These are phyloP conservation scores for Sorghum bicolor DNA, from an alignment of 176 grass and related monocot genomes.

Conservation along the genomic window Sorghum_bicolor_NCBIv3 NC_012870.2:1439501-1440000, in stretches of 20 bases:
- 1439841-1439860: slow-evolving; percentile 42
- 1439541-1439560: slow-evolving; percentile 38
- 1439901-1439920: slow-evolving; percentile 54
- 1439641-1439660: slow-evolving; percentile 69
- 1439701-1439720: slow-evolving; percentile 70
- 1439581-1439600: slow-evolving; percentile 66
- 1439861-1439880: slow-evolving; percentile 55
- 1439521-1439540: slow-evolving; percentile 59
- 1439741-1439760: slow-evolving; percentile 52
- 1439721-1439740: slow-evolving; percentile 63
- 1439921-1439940: neutral
- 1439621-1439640: slow-evolving; percentile 53
- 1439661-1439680: slow-evolving; percentile 71
- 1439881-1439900: slow-evolving; percentile 67
- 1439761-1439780: slow-evolving; percentile 58
- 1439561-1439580: slow-evolving; percentile 35
- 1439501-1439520: slow-evolving; percentile 45
- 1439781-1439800: slow-evolving; percentile 52
- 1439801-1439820: slow-evolving; percentile 54
- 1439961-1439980: slow-evolving; percentile 36
- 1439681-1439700: slow-evolving; percentile 66
- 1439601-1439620: slow-evolving; percentile 25
- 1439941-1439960: slow-evolving; percentile 55
- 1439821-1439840: slow-evolving; percentile 82
- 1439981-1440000: slow-evolving; percentile 32